Evolutionary conservation across 176 grass and related monocot genomes (phyloP).

Genomic region (sorghum (Sorghum bicolor)): DNA sequence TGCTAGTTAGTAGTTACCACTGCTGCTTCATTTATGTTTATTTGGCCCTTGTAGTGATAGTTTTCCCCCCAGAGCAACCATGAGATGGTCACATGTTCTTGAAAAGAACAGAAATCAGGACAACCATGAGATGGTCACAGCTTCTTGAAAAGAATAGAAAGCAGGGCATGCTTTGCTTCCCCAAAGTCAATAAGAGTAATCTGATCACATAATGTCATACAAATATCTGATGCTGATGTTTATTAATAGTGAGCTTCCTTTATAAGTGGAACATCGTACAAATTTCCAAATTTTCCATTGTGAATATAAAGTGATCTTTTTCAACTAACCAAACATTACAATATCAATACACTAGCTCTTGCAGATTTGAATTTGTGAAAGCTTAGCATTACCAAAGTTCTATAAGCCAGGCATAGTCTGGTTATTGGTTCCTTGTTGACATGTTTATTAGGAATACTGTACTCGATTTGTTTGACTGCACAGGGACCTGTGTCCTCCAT

Average conservation of each 20-base stretch:
- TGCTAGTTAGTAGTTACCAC: not conserved
- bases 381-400: not conserved
- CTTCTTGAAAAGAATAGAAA: not conserved
- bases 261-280: not conserved
- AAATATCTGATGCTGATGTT: not conserved
- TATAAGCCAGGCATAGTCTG: not conserved
- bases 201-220: not conserved
- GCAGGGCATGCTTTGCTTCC: conserved; percentile 1
- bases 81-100: not conserved
- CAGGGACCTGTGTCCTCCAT: no score
- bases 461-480: no score
- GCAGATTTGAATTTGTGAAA: not conserved
- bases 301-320: not conserved
- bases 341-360: not conserved
- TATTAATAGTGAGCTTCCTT: not conserved
- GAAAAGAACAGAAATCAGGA: not conserved
- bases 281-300: not conserved
- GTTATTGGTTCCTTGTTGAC: not conserved
- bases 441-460: conserved; percentile 4
- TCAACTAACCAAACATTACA: not conserved
- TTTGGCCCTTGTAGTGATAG: not conserved
- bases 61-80: not conserved
- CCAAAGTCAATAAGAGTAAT: not conserved
- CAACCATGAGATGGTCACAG: not conserved
- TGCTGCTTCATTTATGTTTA: not conserved